Evolutionary conservation across 2,329 filamentous ascomycete species (phyloP), one percentile per base, ranked within the genome.

Genomic region (Lachnellula cervina): DNA sequence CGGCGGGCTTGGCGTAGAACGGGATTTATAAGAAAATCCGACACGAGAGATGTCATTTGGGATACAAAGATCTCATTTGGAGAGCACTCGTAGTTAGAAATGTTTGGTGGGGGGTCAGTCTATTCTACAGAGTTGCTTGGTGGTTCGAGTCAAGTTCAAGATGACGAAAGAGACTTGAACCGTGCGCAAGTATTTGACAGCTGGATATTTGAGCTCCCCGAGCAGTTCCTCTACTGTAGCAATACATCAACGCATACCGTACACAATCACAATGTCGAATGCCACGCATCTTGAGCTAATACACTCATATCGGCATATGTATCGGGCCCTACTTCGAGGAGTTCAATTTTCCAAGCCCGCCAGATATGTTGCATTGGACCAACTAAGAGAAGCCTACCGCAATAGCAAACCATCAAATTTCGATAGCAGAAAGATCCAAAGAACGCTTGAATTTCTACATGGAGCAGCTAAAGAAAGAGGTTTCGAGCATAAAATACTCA

Each of bases 321-420:
- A 88, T 67, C 83, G 86, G 51, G 77, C 77, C 6, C 74, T 81
- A 17, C 77, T 92, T n/a, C 81, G 78, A 32, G 89, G 88, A 4
- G 82, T 93, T 21, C 84, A 87, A 60, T 89, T 84, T 73, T 81
- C 88, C 14, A 80, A 80, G 59, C 89, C 88, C 16, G 80, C 84
- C 32, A 84, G 88, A 52, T 86, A 77, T 70, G 74, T 80, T 4
- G 76, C 82, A 16, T 81, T 82, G 55, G 77, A 85, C 64, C 77
- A 81, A 66, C 70, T 89, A 23, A 78, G 85, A 45, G 65, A 67
- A 6, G 82, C 80, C 9, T 89, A 89, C 66, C 80, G 74, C 16
- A 62, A 77, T 14, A 76, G 79, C n/a, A 59, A 71, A 32, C 66
- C 66, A 19, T 72, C 72, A 46, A 62, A 61, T 11, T 81, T 80